Conservation (phyloP, 2,329 filamentous ascomycete species). For the Trichoderma endophyticum region DNA sequence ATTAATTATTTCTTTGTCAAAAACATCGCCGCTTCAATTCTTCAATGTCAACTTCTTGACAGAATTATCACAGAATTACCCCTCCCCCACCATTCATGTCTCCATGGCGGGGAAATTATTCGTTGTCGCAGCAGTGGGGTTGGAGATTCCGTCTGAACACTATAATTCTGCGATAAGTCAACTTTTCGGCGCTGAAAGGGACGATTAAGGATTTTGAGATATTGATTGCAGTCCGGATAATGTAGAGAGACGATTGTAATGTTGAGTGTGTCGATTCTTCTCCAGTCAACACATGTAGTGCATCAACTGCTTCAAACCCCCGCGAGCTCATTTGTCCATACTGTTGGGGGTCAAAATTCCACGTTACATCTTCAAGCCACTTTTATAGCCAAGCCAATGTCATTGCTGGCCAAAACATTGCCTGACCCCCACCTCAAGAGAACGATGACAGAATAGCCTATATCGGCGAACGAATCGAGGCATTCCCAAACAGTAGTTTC, state of each 20-base stretch:
- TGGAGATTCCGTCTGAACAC: not conserved
- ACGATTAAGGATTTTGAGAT: not conserved
- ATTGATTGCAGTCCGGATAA: not conserved
- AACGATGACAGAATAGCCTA: not conserved
- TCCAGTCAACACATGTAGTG: not conserved
- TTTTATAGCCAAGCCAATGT: not conserved
- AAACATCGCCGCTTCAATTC: not conserved
- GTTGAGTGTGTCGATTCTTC: not conserved
- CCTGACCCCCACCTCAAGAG: constrained; percentile 5
- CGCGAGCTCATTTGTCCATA: not conserved
- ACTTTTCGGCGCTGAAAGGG: not conserved
- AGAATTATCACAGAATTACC: not conserved
- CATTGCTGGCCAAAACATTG: not conserved
- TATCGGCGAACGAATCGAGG: not conserved
- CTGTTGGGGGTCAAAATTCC: constrained; percentile 6
- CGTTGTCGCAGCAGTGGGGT: not conserved
- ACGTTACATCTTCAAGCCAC: constrained; percentile 15
- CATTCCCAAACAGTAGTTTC: not conserved
- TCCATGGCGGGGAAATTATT: not conserved
- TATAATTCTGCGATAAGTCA: not conserved
- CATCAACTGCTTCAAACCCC: not conserved
- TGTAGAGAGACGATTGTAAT: not conserved
- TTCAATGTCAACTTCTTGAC: too few relatives aligned
- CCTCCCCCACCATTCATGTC: not conserved
- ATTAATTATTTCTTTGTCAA: not conserved